Evolutionary conservation across 139 green algal species (phyloP), one percentile per base, ranked within the genome.

Genomic region (Tetradesmus obliquus): DNA sequence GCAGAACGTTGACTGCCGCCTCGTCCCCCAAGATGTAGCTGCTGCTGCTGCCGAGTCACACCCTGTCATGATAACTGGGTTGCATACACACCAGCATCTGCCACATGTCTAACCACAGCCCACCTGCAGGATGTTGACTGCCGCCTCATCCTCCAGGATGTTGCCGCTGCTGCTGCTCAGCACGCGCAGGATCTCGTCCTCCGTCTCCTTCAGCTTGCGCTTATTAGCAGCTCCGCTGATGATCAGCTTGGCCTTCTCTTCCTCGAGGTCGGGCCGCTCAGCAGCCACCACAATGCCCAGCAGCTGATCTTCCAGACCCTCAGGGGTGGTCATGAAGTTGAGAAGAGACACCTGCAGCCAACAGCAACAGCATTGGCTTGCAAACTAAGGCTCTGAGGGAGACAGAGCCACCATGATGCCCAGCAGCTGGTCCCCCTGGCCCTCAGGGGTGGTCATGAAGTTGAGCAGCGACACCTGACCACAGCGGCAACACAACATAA

Each of bases 281-380:
- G 94, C 93, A 12, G 94, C 94, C n/a, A 96, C 94, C 24, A 94
- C 91, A 8, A 95, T 88, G 19, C 96, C 96, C 24, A 98, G 93
- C 76, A 98, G 93, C 92, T 98, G 96, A 90, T 98, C 96, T 93
- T 97, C 95, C 53, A 98, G 93, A 9, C 96, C 96, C 92, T 98
- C 96, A 12, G 94, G 94, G 3, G 96, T 98, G 90, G 96, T 98
- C 95, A 97, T 97, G 92, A 98, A 98, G 94, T 98, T 98, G 45
- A 98, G 93, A 69, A 98, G 94, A 7, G 94, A 96, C 24, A 98
- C 94, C 69, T 96, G 95, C 13, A 94, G 87, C 32, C 32, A 45
- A 45, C 32, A 45, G 32, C 32, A 45, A 45, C 32, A 45, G 32
- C 32, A 45, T 45, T 45, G 32, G 32, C 32, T 45, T 45, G 32